phyloP scores from a whole-genome alignment of 1,139 yeast genomes.

The Taphrina betulina region DNA sequence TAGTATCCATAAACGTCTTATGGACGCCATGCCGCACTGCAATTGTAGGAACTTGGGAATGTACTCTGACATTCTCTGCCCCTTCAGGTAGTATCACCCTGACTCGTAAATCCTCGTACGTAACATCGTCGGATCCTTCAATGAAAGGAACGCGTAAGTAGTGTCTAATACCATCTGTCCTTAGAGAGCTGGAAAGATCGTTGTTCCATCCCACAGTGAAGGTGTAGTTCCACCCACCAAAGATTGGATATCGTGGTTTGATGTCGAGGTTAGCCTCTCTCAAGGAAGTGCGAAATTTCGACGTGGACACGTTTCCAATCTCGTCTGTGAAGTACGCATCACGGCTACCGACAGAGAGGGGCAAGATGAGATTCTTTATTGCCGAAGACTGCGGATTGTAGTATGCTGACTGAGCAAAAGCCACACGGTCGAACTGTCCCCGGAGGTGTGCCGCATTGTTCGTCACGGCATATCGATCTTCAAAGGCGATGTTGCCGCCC shows the following conservation, averaged over 20 bases:
- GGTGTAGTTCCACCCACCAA: constrained; percentile 96
- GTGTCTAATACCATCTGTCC: constrained; percentile 52
- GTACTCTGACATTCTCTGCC: constrained; percentile 54
- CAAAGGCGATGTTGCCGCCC: constrained; percentile 63
- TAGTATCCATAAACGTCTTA: constrained; percentile 63
- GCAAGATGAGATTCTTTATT: constrained; percentile 50
- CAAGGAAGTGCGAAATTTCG: constrained; percentile 46
- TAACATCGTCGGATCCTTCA: constrained; percentile 66
- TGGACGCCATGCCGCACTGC: constrained; percentile 49
- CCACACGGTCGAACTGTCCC: constrained; percentile 49
- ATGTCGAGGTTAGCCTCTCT: constrained; percentile 54
- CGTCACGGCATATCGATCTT: constrained; percentile 79
- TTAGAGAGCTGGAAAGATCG: constrained; percentile 56
- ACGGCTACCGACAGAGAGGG: constrained; percentile 54
- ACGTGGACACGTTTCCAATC: constrained; percentile 93
- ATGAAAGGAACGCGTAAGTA: constrained; percentile 68
- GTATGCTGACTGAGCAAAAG: constrained; percentile 40
- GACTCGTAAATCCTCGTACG: constrained; percentile 63
- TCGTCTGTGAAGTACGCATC: constrained; percentile 80
- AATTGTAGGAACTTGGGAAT: constrained; percentile 55
- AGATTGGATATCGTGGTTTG: constrained; percentile 85
- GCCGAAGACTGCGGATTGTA: constrained; percentile 46
- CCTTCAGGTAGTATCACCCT: constrained; percentile 85
- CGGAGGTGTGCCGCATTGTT: constrained; percentile 71
- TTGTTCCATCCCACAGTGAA: constrained; percentile 92